Percentiles rank a stretch among this genome's conserved stretches.
phyloP scores from a whole-genome alignment of 2,329 filamentous ascomycete genomes.

The Penicillium frequentans region DNA sequence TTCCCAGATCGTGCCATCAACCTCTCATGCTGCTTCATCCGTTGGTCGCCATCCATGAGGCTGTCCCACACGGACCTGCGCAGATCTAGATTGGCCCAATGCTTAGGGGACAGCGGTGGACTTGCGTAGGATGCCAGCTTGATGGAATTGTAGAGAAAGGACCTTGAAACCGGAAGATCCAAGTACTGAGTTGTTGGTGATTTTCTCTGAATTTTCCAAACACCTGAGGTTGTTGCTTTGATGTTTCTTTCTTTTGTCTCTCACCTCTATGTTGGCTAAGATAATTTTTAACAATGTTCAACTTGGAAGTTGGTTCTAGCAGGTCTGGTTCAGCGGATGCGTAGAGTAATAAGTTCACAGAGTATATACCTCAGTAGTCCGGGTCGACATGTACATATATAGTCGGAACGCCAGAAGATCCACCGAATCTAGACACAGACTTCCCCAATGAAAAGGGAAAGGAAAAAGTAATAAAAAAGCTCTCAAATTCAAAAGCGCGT shows the following conservation, averaged over 20 bases:
- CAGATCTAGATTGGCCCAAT: constrained; percentile 60
- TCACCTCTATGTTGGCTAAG: not conserved
- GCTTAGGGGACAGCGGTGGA: constrained; percentile 64
- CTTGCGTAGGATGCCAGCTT: constrained; percentile 67
- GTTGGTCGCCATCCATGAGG: constrained; percentile 76
- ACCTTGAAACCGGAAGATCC: not conserved
- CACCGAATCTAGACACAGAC: not conserved
- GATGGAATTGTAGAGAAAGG: constrained; percentile 31
- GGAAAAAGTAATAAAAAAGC: not conserved
- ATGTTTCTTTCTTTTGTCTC: not conserved
- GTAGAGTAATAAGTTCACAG: not conserved
- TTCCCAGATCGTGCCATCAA: constrained; percentile 51
- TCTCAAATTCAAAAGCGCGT: not conserved
- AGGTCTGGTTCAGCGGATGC: not conserved
- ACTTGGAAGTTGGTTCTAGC: not conserved
- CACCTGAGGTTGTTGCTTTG: not conserved
- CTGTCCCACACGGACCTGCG: constrained; percentile 54
- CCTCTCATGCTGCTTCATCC: constrained; percentile 73
- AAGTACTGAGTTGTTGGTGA: not conserved
- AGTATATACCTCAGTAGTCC: not conserved
- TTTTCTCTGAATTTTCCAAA: not conserved
- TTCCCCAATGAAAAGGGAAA: not conserved
- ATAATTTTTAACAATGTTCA: not conserved
- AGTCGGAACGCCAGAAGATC: not conserved
- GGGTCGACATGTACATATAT: not conserved